Conservation (phyloP, 306 rosid species). For the Trifolium subterraneum region DNA sequence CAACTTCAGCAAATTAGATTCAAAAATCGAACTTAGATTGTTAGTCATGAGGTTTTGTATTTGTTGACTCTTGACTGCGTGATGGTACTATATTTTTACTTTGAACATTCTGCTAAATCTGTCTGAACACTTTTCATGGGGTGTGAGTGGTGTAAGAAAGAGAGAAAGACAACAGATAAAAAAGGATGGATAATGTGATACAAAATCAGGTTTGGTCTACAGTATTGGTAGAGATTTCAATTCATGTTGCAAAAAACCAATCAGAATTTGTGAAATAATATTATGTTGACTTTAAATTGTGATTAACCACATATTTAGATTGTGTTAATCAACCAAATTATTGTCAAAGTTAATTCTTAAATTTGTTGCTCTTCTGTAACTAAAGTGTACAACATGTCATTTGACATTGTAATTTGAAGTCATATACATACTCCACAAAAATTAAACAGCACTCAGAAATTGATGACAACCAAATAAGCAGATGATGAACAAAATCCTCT, state of each 20-base stretch:
- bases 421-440: constrained; percentile 12
- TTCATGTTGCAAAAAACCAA: background rate
- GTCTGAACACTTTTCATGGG: background rate
- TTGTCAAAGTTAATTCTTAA: background rate
- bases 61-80: background rate
- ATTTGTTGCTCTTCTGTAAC: constrained; percentile 8
- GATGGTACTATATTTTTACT: background rate
- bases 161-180: background rate
- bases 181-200: background rate
- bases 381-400: constrained; percentile 4
- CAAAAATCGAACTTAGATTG: no score
- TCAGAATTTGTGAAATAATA: background rate
- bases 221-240: background rate
- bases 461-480: background rate
- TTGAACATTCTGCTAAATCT: no score
- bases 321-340: background rate
- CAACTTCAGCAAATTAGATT: background rate
- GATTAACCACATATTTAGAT: background rate
- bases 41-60: no score
- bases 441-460: background rate
- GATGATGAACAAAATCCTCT: background rate
- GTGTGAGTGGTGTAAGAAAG: background rate
- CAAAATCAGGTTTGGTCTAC: background rate
- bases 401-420: background rate
- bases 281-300: background rate